Base-by-base conservation (phyloP, 495 filamentous ascomycete genomes). In the Lophium mytilinum region DNA sequence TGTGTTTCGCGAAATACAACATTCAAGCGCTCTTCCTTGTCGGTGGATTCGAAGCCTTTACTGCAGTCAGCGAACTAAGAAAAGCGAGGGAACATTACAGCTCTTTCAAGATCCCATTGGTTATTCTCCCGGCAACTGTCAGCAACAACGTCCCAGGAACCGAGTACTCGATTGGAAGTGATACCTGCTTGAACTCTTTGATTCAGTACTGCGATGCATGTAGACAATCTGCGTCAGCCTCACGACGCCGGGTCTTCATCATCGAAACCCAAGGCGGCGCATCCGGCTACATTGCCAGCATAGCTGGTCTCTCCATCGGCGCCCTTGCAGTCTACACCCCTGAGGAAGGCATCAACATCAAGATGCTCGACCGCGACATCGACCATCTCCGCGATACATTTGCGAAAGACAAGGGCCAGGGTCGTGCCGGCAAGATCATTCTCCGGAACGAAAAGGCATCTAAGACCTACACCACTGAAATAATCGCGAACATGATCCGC, bases 141-240 rank as follows among this genome's bases (percentile, higher is more conserved):
- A 91, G 86, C 63, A 97, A 97, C 77, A 99, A 99, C 71, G 94
- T 99, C 9, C 94, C 93, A 0, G 94, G 94, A 9, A 96, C 90
- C 12, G 94, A 99, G 72, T 99, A 95, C 74, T 95, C 90, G 0
- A 80, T 99, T 45, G 94, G 94, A 15, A 94, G 88, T 49, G 94
- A 99, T 69, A 99, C 94, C 11, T 99, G 94, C 68, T 76, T 97
- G 40, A 99, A 99, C 70, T 89, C 94, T n/a, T 77, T 99, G 15
- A 88, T 96, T 57, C 78, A 85, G 35, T 99, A 96, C 74, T 99
- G 94, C 68, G 94, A 99, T 74, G 88, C 87, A 42, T 96, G 97
- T 73, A 89, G 91, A 65, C 94, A 97, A 72, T 96, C 90, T 8
- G 94, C 94, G 0, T 95, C 90, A 2, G 89, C 94, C 11, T 90